A percentile compares a stretch with the other conserved stretches of the same genome.
These are phyloP conservation scores for Plasmodium billcollinsi DNA, from an alignment of 169 alveolate species.

Conservation along the genomic window DNA sequence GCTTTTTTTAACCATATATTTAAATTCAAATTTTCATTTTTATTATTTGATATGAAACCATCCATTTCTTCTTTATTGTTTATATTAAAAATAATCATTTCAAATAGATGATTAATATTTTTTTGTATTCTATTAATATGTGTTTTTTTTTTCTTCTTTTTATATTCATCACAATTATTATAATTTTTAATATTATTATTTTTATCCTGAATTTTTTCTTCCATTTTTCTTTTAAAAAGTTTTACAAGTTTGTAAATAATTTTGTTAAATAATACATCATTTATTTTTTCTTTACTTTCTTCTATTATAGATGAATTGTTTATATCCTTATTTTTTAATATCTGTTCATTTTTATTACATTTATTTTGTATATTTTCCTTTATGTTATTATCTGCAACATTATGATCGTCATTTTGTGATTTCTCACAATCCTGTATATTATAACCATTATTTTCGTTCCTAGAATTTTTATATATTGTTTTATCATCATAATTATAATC, in stretches of 20 bases:
- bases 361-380: neutral
- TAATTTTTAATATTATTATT: no score
- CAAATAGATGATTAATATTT: conserved; percentile 19
- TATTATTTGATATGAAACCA: neutral
- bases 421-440: neutral
- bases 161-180: no score
- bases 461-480: no score
- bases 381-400: no score
- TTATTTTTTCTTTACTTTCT: conserved; percentile 20
- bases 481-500: neutral
- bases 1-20: conserved; percentile 2
- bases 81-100: conserved; percentile 17
- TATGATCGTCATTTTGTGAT: neutral
- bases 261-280: conserved; percentile 35
- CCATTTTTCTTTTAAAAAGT: conserved; percentile 20
- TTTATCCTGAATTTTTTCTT: neutral
- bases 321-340: neutral
- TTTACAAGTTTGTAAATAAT: conserved; percentile 45
- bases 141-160: no score
- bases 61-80: neutral
- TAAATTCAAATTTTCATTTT: neutral
- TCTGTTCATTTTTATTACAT: neutral
- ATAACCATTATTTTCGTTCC: neutral
- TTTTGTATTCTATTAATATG: conserved; percentile 2
- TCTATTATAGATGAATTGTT: neutral